Conservation (phyloP, 1,284 basidiomycete species). For the Malassezia obtusa region DNA sequence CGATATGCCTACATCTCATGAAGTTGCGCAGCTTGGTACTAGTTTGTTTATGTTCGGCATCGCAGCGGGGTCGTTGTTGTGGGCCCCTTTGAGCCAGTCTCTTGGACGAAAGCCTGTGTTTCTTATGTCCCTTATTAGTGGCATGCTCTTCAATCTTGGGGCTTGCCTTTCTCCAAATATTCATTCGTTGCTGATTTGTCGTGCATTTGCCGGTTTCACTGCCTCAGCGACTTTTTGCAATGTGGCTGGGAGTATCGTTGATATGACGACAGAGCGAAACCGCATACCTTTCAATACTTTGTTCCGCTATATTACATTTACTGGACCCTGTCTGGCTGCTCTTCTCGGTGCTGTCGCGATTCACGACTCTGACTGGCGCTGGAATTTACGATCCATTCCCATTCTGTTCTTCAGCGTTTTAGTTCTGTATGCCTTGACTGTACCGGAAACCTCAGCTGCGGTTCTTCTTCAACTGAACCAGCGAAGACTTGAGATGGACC, state of each 20-base stretch:
- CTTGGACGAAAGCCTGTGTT: slow-evolving; percentile 14
- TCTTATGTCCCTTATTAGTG: not conserved
- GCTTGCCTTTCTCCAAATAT: slow-evolving; percentile 10
- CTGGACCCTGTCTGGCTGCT: slow-evolving; percentile 14
- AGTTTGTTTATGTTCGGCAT: slow-evolving; percentile 17
- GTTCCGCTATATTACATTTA: slow-evolving; percentile 15
- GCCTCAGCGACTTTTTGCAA: slow-evolving; percentile 14
- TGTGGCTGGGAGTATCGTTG: slow-evolving; percentile 18
- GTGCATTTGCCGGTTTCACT: slow-evolving; percentile 13
- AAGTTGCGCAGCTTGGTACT: slow-evolving; percentile 13
- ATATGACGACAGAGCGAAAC: slow-evolving; percentile 21
- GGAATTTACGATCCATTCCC: slow-evolving; percentile 17
- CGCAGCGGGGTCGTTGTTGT: slow-evolving; percentile 4
- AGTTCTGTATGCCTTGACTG: slow-evolving; percentile 12
- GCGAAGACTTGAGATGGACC: not conserved
- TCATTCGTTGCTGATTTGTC: slow-evolving; percentile 7
- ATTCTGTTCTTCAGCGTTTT: slow-evolving; percentile 6
- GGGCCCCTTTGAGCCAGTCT: slow-evolving; percentile 15
- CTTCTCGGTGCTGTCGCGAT: slow-evolving; percentile 15
- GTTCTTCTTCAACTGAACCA: not conserved
- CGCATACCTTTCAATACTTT: slow-evolving; percentile 16
- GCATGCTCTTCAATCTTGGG: slow-evolving; percentile 14
- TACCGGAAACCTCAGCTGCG: slow-evolving; percentile 15
- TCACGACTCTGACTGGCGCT: slow-evolving; percentile 14
- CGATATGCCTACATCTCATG: not conserved